phyloP scores from a whole-genome alignment of 2,329 filamentous ascomycete species.

The Juglanconis oblonga region DNA sequence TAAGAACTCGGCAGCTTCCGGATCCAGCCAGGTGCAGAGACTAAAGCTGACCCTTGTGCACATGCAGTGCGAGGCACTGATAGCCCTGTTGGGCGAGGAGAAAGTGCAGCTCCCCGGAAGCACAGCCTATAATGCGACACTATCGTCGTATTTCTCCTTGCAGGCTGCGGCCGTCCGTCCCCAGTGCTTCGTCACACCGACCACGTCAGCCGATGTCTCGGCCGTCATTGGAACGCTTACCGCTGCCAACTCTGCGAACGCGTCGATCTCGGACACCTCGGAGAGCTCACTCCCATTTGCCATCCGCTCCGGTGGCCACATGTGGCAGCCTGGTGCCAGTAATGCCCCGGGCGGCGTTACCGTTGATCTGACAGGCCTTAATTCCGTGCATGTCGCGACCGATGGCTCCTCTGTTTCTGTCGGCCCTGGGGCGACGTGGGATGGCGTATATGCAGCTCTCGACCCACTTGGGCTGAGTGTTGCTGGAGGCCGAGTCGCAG shows the following conservation, averaged over 20 bases:
- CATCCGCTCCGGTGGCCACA: constrained; percentile 5
- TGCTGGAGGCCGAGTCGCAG: constrained; percentile 16
- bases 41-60: no score
- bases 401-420: not conserved
- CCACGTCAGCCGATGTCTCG: not conserved
- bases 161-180: not conserved
- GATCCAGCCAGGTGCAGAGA: no score
- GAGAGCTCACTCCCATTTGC: not conserved
- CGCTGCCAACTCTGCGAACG: not conserved
- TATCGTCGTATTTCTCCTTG: not conserved
- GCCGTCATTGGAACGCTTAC: not conserved
- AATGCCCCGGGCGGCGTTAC: constrained; percentile 1
- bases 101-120: not conserved
- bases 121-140: not conserved
- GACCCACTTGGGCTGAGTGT: constrained; percentile 16
- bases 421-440: constrained; percentile 11
- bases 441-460: constrained; percentile 16
- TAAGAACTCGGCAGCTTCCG: no score
- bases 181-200: not conserved
- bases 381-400: not conserved
- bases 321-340: not conserved
- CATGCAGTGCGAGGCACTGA: not conserved
- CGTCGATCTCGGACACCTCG: not conserved
- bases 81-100: not conserved
- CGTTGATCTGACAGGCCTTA: not conserved